Base-by-base conservation (phyloP, 768 basidiomycete species). In the Leccinum longicurvipes region DNA sequence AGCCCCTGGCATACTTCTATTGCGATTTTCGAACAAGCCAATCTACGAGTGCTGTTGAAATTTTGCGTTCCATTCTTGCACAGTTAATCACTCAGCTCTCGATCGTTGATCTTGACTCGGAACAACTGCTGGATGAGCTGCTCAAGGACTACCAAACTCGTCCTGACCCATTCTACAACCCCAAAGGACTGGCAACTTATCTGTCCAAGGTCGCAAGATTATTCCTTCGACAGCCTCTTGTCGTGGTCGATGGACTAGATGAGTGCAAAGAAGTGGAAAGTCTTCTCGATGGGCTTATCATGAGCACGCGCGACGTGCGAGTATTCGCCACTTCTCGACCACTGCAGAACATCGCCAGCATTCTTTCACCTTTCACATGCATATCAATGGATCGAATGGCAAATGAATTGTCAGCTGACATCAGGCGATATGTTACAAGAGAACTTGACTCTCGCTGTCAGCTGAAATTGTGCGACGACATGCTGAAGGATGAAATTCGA, bases 201-300 rank as follows among this genome's bases (percentile, higher is more conserved):
- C 6, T 60, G 4, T 54, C 12, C 21, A 47, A 11, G 25, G 23
- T 55, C 0, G 31, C 59, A 6, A 29, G n/a, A 6, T 49, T 55
- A 6, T 58, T 32, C 10, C 47, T 42, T 6, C 48, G 17, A 2
- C 54, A 51, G 27, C 56, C 62, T 0, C 8, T 67, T 0, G 36
- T 63, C 3, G 45, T 67, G 19, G 28, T 68, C 2, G 67, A 68
- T 32, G 60, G 58, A 14, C 57, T 68, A 1, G 64, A 68, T 17
- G 67, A 67, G 14, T 67, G 66, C 27, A 54, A 51, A 19, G 55
- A 51, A 5, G 6, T 39, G 3, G 47, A 59, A 15, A 53, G n/a
- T 17, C 51, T 68, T 5, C 53, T 67, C 1, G 47, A 34, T 0
- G 56, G 54, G 15, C 58, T 67, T 11, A 7, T 51, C 25, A 12